A percentile compares a stretch with the other conserved stretches of the same genome.
Conservation (phyloP, 2,329 filamentous ascomycete genomes). For the Alternaria incomplexa region DNA sequence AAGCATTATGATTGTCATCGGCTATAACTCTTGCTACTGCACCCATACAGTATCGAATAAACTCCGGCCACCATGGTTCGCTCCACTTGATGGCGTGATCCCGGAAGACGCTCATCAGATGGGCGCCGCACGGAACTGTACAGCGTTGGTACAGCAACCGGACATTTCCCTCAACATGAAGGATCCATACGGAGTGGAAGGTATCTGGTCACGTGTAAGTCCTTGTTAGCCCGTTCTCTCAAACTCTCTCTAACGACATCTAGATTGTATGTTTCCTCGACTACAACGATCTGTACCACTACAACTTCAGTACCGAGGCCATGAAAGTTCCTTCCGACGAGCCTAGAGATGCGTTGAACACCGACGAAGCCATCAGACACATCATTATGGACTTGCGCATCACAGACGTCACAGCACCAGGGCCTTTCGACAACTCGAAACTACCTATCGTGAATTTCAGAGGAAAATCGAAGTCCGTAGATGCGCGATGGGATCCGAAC, state of each 20-base stretch:
- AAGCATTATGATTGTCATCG: constrained; percentile 72
- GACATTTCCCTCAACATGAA: constrained; percentile 57
- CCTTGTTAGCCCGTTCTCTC: not conserved
- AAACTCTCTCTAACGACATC: constrained; percentile 12
- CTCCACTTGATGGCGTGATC: constrained; percentile 37
- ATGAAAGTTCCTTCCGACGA: constrained; percentile 44
- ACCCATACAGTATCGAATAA: constrained; percentile 28
- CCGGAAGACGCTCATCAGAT: constrained; percentile 16
- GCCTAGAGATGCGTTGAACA: constrained; percentile 61
- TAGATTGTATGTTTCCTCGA: constrained; percentile 55
- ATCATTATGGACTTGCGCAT: constrained; percentile 72
- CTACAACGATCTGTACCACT: constrained; percentile 67
- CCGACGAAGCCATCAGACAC: constrained; percentile 71
- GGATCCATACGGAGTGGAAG: constrained; percentile 67
- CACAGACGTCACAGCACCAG: constrained; percentile 64
- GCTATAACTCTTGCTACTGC: constrained; percentile 59
- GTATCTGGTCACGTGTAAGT: constrained; percentile 72
- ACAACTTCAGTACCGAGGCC: constrained; percentile 67
- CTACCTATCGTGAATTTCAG: constrained; percentile 72
- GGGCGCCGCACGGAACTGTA: not conserved
- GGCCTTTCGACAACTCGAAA: constrained; percentile 62
- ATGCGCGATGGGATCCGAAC: constrained; percentile 71
- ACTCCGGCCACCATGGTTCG: constrained; percentile 39
- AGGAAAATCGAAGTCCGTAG: constrained; percentile 66
- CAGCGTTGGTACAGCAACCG: constrained; percentile 31